These are phyloP conservation scores for Puccinia triticina DNA, from an alignment of 1,284 basidiomycete species.

Conservation along the genomic window DNA sequence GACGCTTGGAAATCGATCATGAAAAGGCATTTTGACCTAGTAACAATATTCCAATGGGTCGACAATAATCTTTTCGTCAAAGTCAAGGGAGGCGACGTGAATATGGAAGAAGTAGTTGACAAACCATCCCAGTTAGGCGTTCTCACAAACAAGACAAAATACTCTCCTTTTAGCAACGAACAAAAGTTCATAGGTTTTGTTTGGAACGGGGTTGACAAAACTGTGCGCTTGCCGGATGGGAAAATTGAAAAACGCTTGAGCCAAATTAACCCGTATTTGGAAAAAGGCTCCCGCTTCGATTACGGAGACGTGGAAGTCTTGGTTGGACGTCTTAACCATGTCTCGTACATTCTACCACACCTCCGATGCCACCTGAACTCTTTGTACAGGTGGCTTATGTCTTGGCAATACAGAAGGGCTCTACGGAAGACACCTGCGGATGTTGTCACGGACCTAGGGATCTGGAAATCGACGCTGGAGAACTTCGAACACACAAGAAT, in stretches of 20 bases:
- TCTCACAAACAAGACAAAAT: slow-evolving; percentile 8
- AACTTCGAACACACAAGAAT: no score
- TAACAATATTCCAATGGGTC: no score
- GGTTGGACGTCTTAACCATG: not conserved
- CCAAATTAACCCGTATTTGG: not conserved
- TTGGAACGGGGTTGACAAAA: slow-evolving; percentile 3
- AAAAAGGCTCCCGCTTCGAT: not conserved
- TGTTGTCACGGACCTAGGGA: not conserved
- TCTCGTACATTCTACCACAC: no score
- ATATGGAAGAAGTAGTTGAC: not conserved
- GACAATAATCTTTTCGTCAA: not conserved
- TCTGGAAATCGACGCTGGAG: no score
- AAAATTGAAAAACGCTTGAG: not conserved
- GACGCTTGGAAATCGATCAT: slow-evolving; percentile 20
- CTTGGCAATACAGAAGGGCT: not conserved
- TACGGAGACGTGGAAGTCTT: slow-evolving; percentile 22
- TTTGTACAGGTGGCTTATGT: no score
- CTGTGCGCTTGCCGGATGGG: not conserved
- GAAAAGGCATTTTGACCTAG: no score
- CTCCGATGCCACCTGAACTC: no score
- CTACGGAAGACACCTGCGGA: not conserved
- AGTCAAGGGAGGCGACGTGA: not conserved
- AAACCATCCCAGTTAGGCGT: not conserved
- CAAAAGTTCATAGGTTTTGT: slow-evolving; percentile 33
- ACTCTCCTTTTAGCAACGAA: no score